These are phyloP conservation scores for Aspergillus homomorphus DNA, from an alignment of 495 filamentous ascomycete species.

Conservation along the genomic window DNA sequence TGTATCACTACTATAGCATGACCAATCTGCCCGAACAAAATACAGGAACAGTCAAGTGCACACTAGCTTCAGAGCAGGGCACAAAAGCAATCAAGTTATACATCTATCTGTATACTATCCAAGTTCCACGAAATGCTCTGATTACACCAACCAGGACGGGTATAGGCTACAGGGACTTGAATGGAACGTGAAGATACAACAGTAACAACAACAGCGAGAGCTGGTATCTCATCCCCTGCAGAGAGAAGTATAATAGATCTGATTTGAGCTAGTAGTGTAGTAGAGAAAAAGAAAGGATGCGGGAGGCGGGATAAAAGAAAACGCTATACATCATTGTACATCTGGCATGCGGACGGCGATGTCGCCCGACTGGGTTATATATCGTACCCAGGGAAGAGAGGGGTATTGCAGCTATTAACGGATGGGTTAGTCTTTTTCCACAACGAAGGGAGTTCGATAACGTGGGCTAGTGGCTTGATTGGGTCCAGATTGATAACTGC, in stretches of 20 bases:
- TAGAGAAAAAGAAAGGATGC: slow-evolving; percentile 7
- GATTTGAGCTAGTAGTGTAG: slow-evolving; percentile 8
- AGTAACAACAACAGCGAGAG: no score
- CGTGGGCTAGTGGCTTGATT: neutral
- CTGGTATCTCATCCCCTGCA: no score
- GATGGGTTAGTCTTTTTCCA: neutral
- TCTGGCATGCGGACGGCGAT: slow-evolving; percentile 92
- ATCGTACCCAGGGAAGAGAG: slow-evolving; percentile 96
- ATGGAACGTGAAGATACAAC: no score
- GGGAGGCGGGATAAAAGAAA: slow-evolving; percentile 10
- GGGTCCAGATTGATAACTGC: neutral
- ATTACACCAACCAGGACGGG: no score
- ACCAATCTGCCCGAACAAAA: no score
- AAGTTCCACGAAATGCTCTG: no score
- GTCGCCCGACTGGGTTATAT: slow-evolving; percentile 95
- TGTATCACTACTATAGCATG: no score
- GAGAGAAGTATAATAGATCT: slow-evolving; percentile 6
- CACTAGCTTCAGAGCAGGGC: no score
- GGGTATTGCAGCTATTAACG: slow-evolving; percentile 81
- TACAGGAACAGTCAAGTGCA: no score
- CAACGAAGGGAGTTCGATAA: neutral
- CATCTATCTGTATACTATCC: no score
- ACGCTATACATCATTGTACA: slow-evolving; percentile 59
- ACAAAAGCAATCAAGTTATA: no score
- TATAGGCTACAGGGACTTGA: no score